Percentiles rank a stretch among this genome's conserved stretches.
These are phyloP conservation scores for Petasospora fabianii DNA, from an alignment of 1,139 yeast species.

Conservation along the genomic window DNA sequence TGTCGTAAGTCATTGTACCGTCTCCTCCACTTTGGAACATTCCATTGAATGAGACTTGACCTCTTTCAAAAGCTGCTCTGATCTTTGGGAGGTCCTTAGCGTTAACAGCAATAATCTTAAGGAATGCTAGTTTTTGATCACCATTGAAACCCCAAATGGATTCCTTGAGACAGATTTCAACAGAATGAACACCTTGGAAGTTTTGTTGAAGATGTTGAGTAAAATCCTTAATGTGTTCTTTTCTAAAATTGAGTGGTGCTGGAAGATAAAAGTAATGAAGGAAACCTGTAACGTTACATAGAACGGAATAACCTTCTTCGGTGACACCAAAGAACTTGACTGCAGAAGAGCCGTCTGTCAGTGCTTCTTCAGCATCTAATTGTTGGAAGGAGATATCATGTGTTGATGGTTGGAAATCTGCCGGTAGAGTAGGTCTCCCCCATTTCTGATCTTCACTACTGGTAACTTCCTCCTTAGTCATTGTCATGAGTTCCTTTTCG, in stretches of 20 bases:
- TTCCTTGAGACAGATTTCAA: slow-evolving; percentile 69
- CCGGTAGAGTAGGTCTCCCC: slow-evolving; percentile 50
- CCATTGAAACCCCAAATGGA: slow-evolving; percentile 94
- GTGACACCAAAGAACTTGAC: slow-evolving; percentile 94
- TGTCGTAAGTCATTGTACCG: slow-evolving; percentile 76
- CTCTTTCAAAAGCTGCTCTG: slow-evolving; percentile 80
- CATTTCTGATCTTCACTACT: slow-evolving; percentile 32
- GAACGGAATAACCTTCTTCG: slow-evolving; percentile 76
- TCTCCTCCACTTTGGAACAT: slow-evolving; percentile 51
- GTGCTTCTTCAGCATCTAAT: slow-evolving; percentile 87
- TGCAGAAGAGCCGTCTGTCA: slow-evolving; percentile 51
- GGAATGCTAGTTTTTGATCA: slow-evolving; percentile 70
- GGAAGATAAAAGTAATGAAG: slow-evolving; percentile 90
- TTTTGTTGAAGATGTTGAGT: slow-evolving; percentile 45
- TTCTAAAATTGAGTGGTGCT: slow-evolving; percentile 74
- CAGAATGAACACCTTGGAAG: slow-evolving; percentile 54
- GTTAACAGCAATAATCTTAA: slow-evolving; percentile 66
- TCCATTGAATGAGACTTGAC: slow-evolving; percentile 64
- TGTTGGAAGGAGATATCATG: slow-evolving; percentile 79
- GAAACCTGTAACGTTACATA: slow-evolving; percentile 88
- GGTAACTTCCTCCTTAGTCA: slow-evolving; percentile 41
- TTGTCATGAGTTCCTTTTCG: slow-evolving; percentile 58
- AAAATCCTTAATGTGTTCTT: slow-evolving; percentile 49
- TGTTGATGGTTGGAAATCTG: slow-evolving; percentile 43
- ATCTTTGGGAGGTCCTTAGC: slow-evolving; percentile 63